Base-by-base conservation (phyloP, 208 protist genomes). In the Trypanosoma scelopori region DNA sequence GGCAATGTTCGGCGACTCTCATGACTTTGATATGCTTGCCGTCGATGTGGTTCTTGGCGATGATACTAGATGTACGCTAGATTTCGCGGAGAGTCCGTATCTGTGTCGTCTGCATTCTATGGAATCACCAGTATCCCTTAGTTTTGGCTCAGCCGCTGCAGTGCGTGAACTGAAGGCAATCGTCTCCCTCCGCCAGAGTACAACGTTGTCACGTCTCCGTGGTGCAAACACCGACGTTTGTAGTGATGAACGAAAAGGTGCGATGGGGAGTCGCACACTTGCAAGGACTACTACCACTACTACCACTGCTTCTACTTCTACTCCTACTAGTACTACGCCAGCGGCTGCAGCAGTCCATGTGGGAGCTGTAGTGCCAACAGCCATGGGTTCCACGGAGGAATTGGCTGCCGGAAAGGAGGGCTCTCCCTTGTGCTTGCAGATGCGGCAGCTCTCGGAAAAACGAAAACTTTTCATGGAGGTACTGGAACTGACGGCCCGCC, bases 31-130 rank as follows among this genome's bases (percentile, higher is more conserved):
- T 22, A 55, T 70, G 64, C 43, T 69, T 22, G 56, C 35, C 18
- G 47, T 70, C 6, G 62, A 76, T 59, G 62, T 76, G 4, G 47
- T 70, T 50, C 55, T 76, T 39, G 58, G 70, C 9, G 70, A 76
- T 37, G 50, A 56, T 27, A 65, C 70, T 15, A n/a, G 37, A 15
- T 70, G 56, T 25, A 46, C 37, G 5, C 47, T 76, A 22, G 56
- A 66, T 20, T 76, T 69, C 39, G 13, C 47, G 6, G 70, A 76
- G 35, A 76, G 70, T 27, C 25, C 45, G 15, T 76, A 70, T 37
- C 62, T 76, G 12, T 16, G 25, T 1, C 55, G 53, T 5, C 50
- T 76, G 49, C 49, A 65, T 12, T 49, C 52, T 3, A 45, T 63
- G 28, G 15, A 15, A 20, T 46, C 12, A 7, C 61, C 53, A 1